phyloP scores from a whole-genome alignment of 2,329 filamentous ascomycete species.

The Fusarium keratoplasticum region DNA sequence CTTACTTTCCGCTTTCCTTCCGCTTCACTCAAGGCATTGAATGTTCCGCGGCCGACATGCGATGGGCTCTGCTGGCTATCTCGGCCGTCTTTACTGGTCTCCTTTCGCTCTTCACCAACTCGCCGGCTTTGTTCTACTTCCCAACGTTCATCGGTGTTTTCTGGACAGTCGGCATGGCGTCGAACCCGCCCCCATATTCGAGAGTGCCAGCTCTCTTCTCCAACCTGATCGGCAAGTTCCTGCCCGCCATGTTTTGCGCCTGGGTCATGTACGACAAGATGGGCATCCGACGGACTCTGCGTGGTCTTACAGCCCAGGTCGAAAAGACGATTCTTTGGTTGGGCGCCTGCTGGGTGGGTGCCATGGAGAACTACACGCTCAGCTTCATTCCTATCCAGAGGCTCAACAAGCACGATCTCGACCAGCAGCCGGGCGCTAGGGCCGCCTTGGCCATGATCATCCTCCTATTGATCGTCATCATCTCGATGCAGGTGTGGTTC shows the following conservation, averaged over 20 bases:
- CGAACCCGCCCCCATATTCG: constrained; percentile 80
- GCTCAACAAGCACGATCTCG: constrained; percentile 89
- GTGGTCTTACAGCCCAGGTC: constrained; percentile 80
- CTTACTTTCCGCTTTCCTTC: constrained; percentile 90
- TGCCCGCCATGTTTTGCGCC: constrained; percentile 88
- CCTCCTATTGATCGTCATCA: constrained; percentile 74
- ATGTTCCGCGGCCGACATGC: constrained; percentile 79
- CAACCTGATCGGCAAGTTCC: constrained; percentile 80
- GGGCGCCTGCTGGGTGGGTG: constrained; percentile 89
- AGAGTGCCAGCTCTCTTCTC: constrained; percentile 80
- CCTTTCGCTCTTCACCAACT: constrained; percentile 84
- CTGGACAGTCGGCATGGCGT: constrained; percentile 89
- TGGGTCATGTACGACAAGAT: constrained; percentile 91
- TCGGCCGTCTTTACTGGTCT: constrained; percentile 83
- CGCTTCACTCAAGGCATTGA: constrained; percentile 75
- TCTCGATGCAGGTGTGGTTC: constrained; percentile 82
- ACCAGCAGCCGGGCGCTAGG: constrained; percentile 89
- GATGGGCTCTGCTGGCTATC: constrained; percentile 86
- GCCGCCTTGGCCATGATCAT: constrained; percentile 84
- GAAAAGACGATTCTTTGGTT: constrained; percentile 94
- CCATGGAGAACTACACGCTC: constrained; percentile 94
- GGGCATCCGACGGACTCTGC: constrained; percentile 77
- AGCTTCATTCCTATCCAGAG: constrained; percentile 93
- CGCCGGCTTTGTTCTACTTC: constrained; percentile 85
- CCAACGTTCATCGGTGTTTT: constrained; percentile 85